Conservation (phyloP, 2,329 filamentous ascomycete species). For the Kalmusia sp. region DNA sequence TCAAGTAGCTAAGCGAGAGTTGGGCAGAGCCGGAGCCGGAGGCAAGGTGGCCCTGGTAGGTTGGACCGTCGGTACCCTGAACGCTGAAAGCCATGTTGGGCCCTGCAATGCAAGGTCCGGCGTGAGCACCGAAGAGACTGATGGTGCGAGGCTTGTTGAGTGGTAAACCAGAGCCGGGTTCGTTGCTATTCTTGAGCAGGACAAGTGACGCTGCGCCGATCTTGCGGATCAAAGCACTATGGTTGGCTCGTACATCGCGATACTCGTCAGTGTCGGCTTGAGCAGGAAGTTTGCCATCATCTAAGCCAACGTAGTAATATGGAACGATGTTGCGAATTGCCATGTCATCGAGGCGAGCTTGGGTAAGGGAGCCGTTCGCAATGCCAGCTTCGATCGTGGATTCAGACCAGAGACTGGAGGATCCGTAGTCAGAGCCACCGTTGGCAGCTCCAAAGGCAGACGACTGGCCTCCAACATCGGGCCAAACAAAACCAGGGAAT, state of each 20-base stretch:
- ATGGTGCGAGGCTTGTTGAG: not conserved
- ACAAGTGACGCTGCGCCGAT: conserved; percentile 42
- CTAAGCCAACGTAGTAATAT: not conserved
- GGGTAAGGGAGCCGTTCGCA: not conserved
- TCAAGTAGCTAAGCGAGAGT: not conserved
- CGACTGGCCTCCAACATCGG: conserved; percentile 65
- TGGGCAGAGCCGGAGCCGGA: not conserved
- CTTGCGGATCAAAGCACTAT: conserved; percentile 40
- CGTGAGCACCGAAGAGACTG: not conserved
- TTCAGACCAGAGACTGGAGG: not conserved
- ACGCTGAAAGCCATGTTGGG: not conserved
- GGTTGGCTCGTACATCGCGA: conserved; percentile 54
- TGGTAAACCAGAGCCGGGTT: conserved; percentile 25
- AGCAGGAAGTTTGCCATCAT: not conserved
- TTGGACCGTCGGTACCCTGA: not conserved
- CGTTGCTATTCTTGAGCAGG: conserved; percentile 57
- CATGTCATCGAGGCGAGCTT: not conserved
- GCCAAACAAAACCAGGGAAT: conserved; percentile 83
- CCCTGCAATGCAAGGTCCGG: not conserved
- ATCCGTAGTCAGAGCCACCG: conserved; percentile 66
- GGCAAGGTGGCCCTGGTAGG: not conserved
- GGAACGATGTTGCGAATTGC: not conserved
- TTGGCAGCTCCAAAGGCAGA: conserved; percentile 72
- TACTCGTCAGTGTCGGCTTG: not conserved
- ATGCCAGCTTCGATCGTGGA: not conserved